Conservation (phyloP, 1,284 basidiomycete genomes). For the Fomitopsis palustris region DNA sequence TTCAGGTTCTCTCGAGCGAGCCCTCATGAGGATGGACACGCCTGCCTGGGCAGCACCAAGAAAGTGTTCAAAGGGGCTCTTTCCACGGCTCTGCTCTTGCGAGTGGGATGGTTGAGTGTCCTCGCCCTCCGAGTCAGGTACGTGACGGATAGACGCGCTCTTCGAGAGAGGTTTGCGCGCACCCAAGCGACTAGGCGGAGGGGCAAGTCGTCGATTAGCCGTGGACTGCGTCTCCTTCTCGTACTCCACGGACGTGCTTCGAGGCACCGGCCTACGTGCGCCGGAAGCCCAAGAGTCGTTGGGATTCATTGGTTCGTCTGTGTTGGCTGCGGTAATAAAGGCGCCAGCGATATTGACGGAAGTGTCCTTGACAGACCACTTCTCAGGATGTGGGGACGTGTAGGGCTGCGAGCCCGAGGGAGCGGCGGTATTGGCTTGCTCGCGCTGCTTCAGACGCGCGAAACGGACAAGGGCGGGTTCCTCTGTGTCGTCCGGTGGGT, state of each 20-base stretch:
- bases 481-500: constrained; percentile 34
- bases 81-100: constrained; percentile 39
- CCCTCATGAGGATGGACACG: constrained; percentile 54
- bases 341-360: constrained; percentile 82
- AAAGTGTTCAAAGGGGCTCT: constrained; percentile 60
- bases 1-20: constrained; percentile 51
- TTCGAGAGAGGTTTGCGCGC: constrained; percentile 41
- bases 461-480: constrained; percentile 48
- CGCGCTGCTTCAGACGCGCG: constrained; percentile 52
- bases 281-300: constrained; percentile 66
- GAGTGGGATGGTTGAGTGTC: constrained; percentile 28
- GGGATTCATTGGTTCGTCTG: constrained; percentile 43
- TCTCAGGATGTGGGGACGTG: constrained; percentile 54
- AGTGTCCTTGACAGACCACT: constrained; percentile 73
- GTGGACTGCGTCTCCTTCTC: constrained; percentile 61
- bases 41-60: constrained; percentile 51
- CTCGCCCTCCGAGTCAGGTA: constrained; percentile 67
- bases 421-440: constrained; percentile 28
- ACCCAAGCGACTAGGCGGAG: constrained; percentile 45
- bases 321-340: constrained; percentile 62
- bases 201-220: constrained; percentile 48
- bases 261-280: constrained; percentile 45
- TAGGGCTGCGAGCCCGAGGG: constrained; percentile 19
- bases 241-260: constrained; percentile 76
- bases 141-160: constrained; percentile 41